Conservation (phyloP, 306 rosid genomes). For the Arachis hypogaea region DNA sequence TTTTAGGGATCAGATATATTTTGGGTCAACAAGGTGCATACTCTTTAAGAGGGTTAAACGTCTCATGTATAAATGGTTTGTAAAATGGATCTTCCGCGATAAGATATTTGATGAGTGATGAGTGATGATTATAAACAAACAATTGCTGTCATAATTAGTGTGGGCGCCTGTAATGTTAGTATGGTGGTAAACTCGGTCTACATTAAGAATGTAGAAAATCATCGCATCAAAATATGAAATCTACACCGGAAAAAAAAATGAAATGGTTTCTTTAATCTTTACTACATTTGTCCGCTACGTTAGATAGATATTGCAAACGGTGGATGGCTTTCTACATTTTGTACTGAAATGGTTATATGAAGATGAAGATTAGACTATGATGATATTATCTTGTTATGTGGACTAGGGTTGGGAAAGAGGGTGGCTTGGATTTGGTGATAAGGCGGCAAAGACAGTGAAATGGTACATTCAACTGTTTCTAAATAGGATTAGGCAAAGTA, state of each 20-base stretch:
- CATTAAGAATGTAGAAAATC: too few relatives aligned
- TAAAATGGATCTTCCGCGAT: too few relatives aligned
- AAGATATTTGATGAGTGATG: too few relatives aligned
- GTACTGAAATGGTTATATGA: constrained; percentile 59
- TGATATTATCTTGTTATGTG: constrained; percentile 52
- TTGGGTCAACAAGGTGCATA: too few relatives aligned
- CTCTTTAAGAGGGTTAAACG: too few relatives aligned
- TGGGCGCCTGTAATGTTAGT: neutral
- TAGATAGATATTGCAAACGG: constrained; percentile 98
- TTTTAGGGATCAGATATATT: too few relatives aligned
- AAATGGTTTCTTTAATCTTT: constrained; percentile 28
- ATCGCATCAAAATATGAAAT: too few relatives aligned
- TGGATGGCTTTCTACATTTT: constrained; percentile 90
- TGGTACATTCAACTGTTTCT: constrained; percentile 93
- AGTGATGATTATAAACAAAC: too few relatives aligned
- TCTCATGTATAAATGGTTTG: too few relatives aligned
- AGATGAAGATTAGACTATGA: constrained; percentile 64
- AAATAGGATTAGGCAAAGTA: neutral
- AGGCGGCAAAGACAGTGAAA: constrained; percentile 89
- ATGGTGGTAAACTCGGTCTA: neutral
- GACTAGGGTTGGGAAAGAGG: constrained; percentile 92
- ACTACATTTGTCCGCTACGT: constrained; percentile 23
- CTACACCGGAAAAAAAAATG: neutral
- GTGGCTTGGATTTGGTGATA: constrained; percentile 97
- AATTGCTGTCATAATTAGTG: neutral